Percentiles rank a stretch among this genome's conserved stretches.
phyloP scores from a whole-genome alignment of 1,284 basidiomycete genomes.

The Pseudozyma sp. region DNA sequence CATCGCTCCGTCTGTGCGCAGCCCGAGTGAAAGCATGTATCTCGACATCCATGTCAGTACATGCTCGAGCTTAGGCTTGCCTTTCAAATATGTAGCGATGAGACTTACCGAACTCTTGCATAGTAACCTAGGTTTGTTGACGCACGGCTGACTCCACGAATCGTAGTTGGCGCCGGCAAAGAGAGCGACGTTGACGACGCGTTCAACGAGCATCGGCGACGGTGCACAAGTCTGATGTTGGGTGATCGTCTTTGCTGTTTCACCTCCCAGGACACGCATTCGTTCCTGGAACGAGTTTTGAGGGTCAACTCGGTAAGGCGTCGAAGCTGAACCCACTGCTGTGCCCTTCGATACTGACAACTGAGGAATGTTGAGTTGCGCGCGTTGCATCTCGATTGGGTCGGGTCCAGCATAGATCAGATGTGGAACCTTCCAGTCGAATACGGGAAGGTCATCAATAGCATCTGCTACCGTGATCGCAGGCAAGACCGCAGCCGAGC shows the following conservation, averaged over 20 bases:
- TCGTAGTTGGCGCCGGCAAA: slow-evolving; percentile 21
- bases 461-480: slow-evolving; percentile 22
- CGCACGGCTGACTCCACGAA: slow-evolving; percentile 16
- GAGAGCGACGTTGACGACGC: slow-evolving; percentile 40
- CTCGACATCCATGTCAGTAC: neutral
- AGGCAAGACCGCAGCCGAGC: slow-evolving; percentile 8
- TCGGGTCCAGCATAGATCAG: slow-evolving; percentile 22
- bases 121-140: slow-evolving; percentile 32
- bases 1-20: slow-evolving; percentile 8
- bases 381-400: slow-evolving; percentile 12
- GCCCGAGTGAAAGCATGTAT: neutral
- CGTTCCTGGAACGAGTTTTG: slow-evolving; percentile 33
- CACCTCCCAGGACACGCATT: slow-evolving; percentile 17
- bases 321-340: neutral
- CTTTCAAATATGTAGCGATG: too few species aligned
- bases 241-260: neutral
- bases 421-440: slow-evolving; percentile 48
- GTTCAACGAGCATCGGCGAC: slow-evolving; percentile 13
- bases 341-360: slow-evolving; percentile 2
- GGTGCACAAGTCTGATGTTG: slow-evolving; percentile 39
- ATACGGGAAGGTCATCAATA: slow-evolving; percentile 28
- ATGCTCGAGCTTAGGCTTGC: neutral
- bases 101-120: slow-evolving; percentile 3
- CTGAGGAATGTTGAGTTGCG: slow-evolving; percentile 15
- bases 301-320: slow-evolving; percentile 5